Percentiles rank a stretch among this genome's conserved stretches.
phyloP scores from a whole-genome alignment of 2,329 filamentous ascomycete genomes.

The Orbilia quercus region DNA sequence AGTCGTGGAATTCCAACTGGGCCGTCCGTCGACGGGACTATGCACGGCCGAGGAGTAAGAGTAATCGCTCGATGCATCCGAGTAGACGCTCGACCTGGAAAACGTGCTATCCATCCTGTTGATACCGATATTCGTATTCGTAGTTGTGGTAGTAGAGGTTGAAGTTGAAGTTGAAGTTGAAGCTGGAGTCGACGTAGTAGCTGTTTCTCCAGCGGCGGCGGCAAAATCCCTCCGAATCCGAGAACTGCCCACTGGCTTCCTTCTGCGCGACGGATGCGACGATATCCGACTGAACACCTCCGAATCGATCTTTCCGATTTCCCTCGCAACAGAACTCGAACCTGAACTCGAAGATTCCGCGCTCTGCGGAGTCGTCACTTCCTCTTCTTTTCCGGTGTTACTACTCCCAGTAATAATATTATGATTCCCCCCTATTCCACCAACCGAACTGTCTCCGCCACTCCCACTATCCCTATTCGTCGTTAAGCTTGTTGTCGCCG shows the following conservation, averaged over 20 bases:
- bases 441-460: no score
- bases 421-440: no score
- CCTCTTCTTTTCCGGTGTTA: no score
- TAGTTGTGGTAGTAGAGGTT: no score
- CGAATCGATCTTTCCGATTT: slow-evolving; percentile 32
- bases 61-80: slow-evolving; percentile 25
- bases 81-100: slow-evolving; percentile 21
- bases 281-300: slow-evolving; percentile 38
- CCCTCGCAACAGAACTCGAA: slow-evolving; percentile 5
- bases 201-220: neutral
- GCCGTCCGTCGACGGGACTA: slow-evolving; percentile 12
- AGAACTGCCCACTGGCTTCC: slow-evolving; percentile 29
- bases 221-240: neutral
- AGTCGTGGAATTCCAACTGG: no score
- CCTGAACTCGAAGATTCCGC: neutral
- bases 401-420: no score
- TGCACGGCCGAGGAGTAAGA: slow-evolving; percentile 24
- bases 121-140: neutral
- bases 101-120: slow-evolving; percentile 19
- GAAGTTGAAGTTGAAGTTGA: no score
- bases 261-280: slow-evolving; percentile 1
- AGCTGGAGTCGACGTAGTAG: no score
- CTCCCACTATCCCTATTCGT: no score
- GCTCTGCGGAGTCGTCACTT: no score
- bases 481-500: no score